phyloP scores from a whole-genome alignment of 805 yeast genomes.

The Yamadazyma ubonensis region DNA sequence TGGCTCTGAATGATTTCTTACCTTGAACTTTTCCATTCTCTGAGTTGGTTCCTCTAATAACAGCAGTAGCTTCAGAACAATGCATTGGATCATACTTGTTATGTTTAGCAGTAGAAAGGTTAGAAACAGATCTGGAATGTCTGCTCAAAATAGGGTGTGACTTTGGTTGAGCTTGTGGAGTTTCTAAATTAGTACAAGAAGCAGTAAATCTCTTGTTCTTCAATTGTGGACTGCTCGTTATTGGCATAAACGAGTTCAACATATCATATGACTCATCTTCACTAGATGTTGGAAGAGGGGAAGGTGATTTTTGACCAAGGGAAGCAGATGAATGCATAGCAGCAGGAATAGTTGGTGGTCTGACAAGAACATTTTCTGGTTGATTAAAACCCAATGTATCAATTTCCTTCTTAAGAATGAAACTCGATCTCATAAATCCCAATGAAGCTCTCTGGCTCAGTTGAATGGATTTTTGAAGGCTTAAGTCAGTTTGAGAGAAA shows the following conservation, averaged over 20 bases:
- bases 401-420: slow-evolving; percentile 42
- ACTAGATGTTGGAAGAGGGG: slow-evolving; percentile 5
- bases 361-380: slow-evolving; percentile 31
- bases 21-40: slow-evolving; percentile 11
- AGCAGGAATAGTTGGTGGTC: slow-evolving; percentile 18
- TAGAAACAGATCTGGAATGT: slow-evolving; percentile 17
- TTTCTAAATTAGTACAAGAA: slow-evolving; percentile 14
- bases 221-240: slow-evolving; percentile 6
- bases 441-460: slow-evolving; percentile 34
- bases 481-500: slow-evolving; percentile 6
- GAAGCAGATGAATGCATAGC: slow-evolving; percentile 7
- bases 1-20: slow-evolving; percentile 17
- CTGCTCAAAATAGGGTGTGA: slow-evolving; percentile 8
- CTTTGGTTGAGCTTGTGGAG: slow-evolving; percentile 4
- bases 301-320: slow-evolving; percentile 3
- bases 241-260: slow-evolving; percentile 17
- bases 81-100: slow-evolving; percentile 17
- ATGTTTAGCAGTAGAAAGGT: slow-evolving; percentile 15
- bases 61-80: slow-evolving; percentile 11
- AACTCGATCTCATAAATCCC: slow-evolving; percentile 45
- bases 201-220: slow-evolving; percentile 12
- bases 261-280: slow-evolving; percentile 17
- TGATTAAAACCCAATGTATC: slow-evolving; percentile 29
- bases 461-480: slow-evolving; percentile 16
- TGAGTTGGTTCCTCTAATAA: slow-evolving; percentile 12